Evolutionary conservation across 345 rosid species (phyloP), one percentile per base, ranked within the genome.

Genomic region (Ceriops tagal): DNA sequence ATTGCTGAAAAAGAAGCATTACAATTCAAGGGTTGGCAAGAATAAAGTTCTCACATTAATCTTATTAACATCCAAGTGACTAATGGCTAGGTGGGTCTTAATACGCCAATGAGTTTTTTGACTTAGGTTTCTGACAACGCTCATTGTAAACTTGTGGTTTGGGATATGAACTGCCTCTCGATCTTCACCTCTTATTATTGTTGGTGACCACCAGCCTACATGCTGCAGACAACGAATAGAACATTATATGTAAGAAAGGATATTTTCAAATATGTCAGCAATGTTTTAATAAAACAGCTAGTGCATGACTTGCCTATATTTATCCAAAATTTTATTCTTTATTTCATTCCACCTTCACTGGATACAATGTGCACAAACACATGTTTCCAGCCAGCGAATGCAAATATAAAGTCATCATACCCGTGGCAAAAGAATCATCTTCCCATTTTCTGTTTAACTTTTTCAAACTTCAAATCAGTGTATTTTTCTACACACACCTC

Each of bases 81-180:
- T 85, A 74, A 91, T 83, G 65, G 92, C 92, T 37, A 91, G 79
- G 80, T 91, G 95, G 60, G 95, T 91, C 84, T 91, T 91, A 62
- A 91, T 85, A 74, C 92, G 97, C 97, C 97, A 91, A 81, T 91
- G 97, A 74, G 87, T 78, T 78, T 89, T 89, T 73, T 91, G 95
- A 64, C 73, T 88, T 57, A 91, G 92, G 74, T 91, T 91, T 82
- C 97, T 87, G 62, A 91, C 92, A 63, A 89, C 89, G 66, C 80
- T 89, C 69, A 86, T 81, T 1, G 95, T 89, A 70, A 91, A 89
- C 80, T 91, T 84, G 75, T 91, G 95, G 76, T 91, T 91, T 37
- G 97, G 97, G 77, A 91, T 87, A 79, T 89, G 95, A 68, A 91
- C 86, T 71, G 95, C 92, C 83, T 91, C 97, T 35, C 97, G 91